Percentiles rank a stretch among this genome's conserved stretches.
Conservation (phyloP, 129 eudicot species). For the Dittrichia graveolens region DNA sequence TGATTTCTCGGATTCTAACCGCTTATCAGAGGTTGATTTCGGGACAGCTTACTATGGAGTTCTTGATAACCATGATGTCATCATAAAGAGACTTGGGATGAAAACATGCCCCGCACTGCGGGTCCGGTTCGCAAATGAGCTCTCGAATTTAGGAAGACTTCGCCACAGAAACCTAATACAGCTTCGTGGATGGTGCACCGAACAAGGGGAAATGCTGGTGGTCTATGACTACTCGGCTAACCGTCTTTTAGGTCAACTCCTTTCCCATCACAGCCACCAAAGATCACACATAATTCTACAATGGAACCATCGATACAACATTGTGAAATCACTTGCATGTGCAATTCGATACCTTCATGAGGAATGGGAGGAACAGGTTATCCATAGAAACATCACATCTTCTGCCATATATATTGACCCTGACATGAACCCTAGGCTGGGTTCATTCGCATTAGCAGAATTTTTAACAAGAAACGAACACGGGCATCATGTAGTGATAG, state of each 20-base stretch:
- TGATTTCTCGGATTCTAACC: slow-evolving; percentile 65
- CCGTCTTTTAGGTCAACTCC: slow-evolving; percentile 61
- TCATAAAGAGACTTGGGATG: slow-evolving; percentile 76
- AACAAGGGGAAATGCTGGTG: slow-evolving; percentile 90
- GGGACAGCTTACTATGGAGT: slow-evolving; percentile 85
- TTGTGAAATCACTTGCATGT: slow-evolving; percentile 82
- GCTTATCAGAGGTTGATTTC: slow-evolving; percentile 79
- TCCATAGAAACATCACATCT: slow-evolving; percentile 78
- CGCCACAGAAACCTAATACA: slow-evolving; percentile 86
- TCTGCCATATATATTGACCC: slow-evolving; percentile 67
- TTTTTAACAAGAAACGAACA: slow-evolving; percentile 72
- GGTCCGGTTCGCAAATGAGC: slow-evolving; percentile 65
- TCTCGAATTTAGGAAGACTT: slow-evolving; percentile 68
- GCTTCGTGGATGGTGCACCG: slow-evolving; percentile 98
- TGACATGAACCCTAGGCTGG: slow-evolving; percentile 86
- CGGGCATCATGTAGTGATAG: slow-evolving; percentile 46
- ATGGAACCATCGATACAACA: slow-evolving; percentile 78
- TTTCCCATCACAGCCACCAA: slow-evolving; percentile 47
- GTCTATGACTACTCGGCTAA: slow-evolving; percentile 69
- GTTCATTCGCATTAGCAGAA: slow-evolving; percentile 79
- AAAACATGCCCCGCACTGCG: slow-evolving; percentile 76
- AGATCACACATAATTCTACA: slow-evolving; percentile 30
- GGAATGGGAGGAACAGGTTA: slow-evolving; percentile 97
- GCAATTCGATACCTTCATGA: slow-evolving; percentile 90
- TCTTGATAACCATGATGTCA: slow-evolving; percentile 48